Base-by-base conservation (phyloP, 2,329 filamentous ascomycete species). In the Rutstroemia sp. region DNA sequence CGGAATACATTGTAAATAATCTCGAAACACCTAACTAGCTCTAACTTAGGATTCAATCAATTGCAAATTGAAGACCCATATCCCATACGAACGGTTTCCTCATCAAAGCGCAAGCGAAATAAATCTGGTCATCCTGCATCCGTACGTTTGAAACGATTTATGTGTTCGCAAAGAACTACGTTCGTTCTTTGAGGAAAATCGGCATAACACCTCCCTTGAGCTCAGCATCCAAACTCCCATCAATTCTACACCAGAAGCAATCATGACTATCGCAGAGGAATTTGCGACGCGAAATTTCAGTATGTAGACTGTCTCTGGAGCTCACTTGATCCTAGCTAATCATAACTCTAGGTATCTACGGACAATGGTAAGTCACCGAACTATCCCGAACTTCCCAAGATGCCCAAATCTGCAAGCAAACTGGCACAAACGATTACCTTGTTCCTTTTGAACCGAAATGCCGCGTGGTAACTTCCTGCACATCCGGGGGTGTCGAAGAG, bases 251-350 rank as follows among this genome's bases (percentile, higher is more conserved):
- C 37, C 46, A 58, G 16, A 8, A 67, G 69, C 65, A 77, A 84
- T 75, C 62, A 87, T 87, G 84, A 80, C 83, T 71, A 78, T 88
- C 75, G 81, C 81, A 73, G 85, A 88, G 69, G 85, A 88, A 73
- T 86, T 88, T 70, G 79, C 79, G 70, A 86, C 84, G 59, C 78
- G 85, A 68, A 88, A 88, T 75, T 88, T 88, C 74, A 88, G 85
- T 88, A 77, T 68, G 84, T 75, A 50, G 4, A 23, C n/a, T 38
- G 47, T 48, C 39, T 18, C 7, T 27, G 12, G 39, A 14, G 49
- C 37, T 19, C 8, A 18, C 41, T 37, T 34, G 9, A 27, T n/a
- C 38, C 30, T 54, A 27, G 58, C 65, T 69, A 65, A 69, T 53
- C 48, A 30, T 25, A 25, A 21, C 50, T 30, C 34, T 64, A 88